Base-by-base conservation (phyloP, 225 moss, liverwort and hornwort genomes). In the Sphagnum contortum region DNA sequence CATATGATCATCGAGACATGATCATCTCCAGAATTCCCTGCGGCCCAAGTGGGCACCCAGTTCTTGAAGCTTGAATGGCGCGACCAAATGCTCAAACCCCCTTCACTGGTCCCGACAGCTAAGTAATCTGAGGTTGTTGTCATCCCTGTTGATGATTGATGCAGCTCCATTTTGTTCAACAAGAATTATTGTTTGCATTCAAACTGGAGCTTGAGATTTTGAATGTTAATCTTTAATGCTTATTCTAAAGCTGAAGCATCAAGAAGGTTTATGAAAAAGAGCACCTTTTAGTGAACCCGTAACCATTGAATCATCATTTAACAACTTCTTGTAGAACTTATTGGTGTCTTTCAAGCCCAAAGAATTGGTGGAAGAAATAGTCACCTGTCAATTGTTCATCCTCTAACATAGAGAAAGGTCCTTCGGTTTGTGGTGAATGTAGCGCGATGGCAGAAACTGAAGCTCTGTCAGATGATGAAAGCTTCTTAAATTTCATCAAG, bases 1-100 rank as follows among this genome's bases (percentile, higher is more conserved):
- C 78, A 78, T 5, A 68, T 65, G 48, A 82, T 65, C 5, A 73
- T 6, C 2, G 9, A 6, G 29, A 29, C 29, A 29, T 29, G 68
- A 3, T 57, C 70, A 63, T 62, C 70, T 8, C 67, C 67, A 9
- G 47, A 57, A 6, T n/a, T 44, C 48, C 7, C 6, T 5, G 57
- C 67, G 8, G 57, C 49, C 75, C 73, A 78, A 44, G 63, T 57
- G n/a, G 66, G 47, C 9, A 61, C 51, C 75, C 75, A 82, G 4
- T 76, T 70, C 49, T 65, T 9, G 3, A 58, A 47, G 14, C 48
- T 47, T 29, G 52, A 68, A 29, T 71, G 55, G 12, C 66, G 64
- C 9, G 61, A 68, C 82, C 82, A 82, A 6, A 82, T 70, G 48
- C 67, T 69, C 45, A 82, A 51, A 3, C 63, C 66, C 3, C 72